Base-by-base conservation (phyloP, 768 basidiomycete genomes). In the Serpula lacrymans region DNA sequence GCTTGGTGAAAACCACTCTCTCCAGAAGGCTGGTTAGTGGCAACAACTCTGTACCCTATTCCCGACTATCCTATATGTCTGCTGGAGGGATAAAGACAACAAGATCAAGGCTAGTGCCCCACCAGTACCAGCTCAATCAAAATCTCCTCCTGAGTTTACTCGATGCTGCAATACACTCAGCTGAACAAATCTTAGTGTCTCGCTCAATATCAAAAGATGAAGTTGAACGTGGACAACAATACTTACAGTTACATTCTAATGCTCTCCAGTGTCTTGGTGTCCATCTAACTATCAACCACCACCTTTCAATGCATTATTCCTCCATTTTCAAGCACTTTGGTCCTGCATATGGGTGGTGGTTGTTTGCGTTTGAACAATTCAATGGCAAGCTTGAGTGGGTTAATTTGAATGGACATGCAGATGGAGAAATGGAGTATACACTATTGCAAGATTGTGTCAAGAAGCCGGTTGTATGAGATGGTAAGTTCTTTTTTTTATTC, bases 21-120 rank as follows among this genome's bases (percentile, higher is more conserved):
- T 64, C 1, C 55, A 61, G 32, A 64, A 62, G 34, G 62, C 62
- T 17, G 60, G 63, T 50, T 50, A 64, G 39, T 64, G 61, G 63
- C 48, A 49, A 1, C 39, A 46, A 4, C 34, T 64, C 1, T 24
- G 57, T 5, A 53, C 52, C 1, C 42, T 64, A 27, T 30, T 49
- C 2, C 60, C 58, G 1, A 34, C 62, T n/a, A 16, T 61, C 8
- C 44, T 62, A 2, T 64, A 59, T 59, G 44, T 28, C 11, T 13
- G 45, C 6, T 63, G 59, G 60, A 12, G 37, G 11, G 45, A 57
- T 26, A 35, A 40, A 2, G 23, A 47, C 31, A 54, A 62, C 29
- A 26, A 43, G 3, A 58, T 58, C 30, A 45, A 50, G 1, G 14
- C 36, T 26, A 34, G 37, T 12, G 42, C 14, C 12, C 57, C 58